Evolutionary conservation across 2,329 filamentous ascomycete genomes (phyloP).

Genomic region (Aureobasidium sp.): DNA sequence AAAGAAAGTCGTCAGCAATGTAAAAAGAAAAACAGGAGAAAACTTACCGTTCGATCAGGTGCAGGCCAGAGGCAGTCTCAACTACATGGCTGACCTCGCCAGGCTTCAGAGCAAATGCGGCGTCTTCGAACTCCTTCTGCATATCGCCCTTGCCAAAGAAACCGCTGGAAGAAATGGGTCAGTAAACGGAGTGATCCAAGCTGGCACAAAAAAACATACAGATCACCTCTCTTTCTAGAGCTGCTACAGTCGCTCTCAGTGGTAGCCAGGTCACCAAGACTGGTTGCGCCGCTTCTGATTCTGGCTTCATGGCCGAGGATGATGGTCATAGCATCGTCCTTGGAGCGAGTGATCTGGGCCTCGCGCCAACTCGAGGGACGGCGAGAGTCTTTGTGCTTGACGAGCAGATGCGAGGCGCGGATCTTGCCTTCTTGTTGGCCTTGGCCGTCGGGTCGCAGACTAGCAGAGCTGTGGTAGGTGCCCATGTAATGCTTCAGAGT

Average conservation of each 20-base stretch:
- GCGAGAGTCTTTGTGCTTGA: slow-evolving; percentile 86
- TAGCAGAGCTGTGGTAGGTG: slow-evolving; percentile 63
- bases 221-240: slow-evolving; percentile 84
- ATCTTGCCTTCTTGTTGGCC: slow-evolving; percentile 65
- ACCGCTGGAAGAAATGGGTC: slow-evolving; percentile 45
- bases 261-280: slow-evolving; percentile 75
- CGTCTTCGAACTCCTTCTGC: slow-evolving; percentile 98
- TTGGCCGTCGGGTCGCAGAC: slow-evolving; percentile 31
- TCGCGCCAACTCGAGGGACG: slow-evolving; percentile 91
- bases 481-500: slow-evolving; percentile 94
- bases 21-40: background rate
- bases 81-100: slow-evolving; percentile 83
- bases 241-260: slow-evolving; percentile 95
- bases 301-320: slow-evolving; percentile 66
- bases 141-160: slow-evolving; percentile 94
- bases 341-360: slow-evolving; percentile 76
- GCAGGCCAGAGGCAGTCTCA: slow-evolving; percentile 87
- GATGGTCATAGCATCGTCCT: slow-evolving; percentile 77
- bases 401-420: slow-evolving; percentile 81
- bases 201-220: slow-evolving; percentile 45
- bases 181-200: background rate
- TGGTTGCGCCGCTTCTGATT: slow-evolving; percentile 63
- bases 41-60: slow-evolving; percentile 85
- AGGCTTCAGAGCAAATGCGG: slow-evolving; percentile 80
- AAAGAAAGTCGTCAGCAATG: background rate